These are phyloP conservation scores for Prunella vulgaris DNA, from an alignment of 257 asterid species.

Conservation along the genomic window DNA sequence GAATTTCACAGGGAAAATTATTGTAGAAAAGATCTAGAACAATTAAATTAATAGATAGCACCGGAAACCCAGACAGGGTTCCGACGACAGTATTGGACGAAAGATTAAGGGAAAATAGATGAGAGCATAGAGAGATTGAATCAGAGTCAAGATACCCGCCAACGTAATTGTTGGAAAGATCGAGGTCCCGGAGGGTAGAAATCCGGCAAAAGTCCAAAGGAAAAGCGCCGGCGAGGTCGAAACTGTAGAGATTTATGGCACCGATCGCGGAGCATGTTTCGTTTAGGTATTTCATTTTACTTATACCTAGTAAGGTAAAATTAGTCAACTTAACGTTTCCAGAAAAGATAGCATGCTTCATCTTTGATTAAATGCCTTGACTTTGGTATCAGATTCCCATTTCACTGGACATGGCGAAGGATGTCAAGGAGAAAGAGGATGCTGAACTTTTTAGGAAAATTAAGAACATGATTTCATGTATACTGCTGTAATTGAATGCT, in stretches of 20 bases:
- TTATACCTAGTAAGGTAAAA: slow-evolving; percentile 95
- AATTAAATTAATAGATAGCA: slow-evolving; percentile 40
- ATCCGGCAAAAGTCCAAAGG: too few relatives aligned
- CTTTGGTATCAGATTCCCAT: slow-evolving; percentile 74
- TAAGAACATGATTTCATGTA: slow-evolving; percentile 66
- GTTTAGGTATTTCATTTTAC: too few relatives aligned
- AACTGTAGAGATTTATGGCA: slow-evolving; percentile 41
- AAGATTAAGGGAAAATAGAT: slow-evolving; percentile 37
- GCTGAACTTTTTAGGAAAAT: slow-evolving; percentile 87
- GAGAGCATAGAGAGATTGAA: slow-evolving; percentile 61
- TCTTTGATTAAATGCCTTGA: slow-evolving; percentile 22
- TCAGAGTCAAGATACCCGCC: too few relatives aligned
- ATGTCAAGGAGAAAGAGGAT: slow-evolving; percentile 71
- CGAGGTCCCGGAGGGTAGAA: too few relatives aligned
- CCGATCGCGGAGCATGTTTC: too few relatives aligned
- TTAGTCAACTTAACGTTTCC: slow-evolving; percentile 16
- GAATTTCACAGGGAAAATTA: slow-evolving; percentile 68
- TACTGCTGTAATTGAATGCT: slow-evolving; percentile 88
- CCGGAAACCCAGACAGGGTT: slow-evolving; percentile 43
- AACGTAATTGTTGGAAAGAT: too few relatives aligned
- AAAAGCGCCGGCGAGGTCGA: slow-evolving; percentile 39
- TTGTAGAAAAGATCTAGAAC: too few relatives aligned
- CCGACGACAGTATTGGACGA: slow-evolving; percentile 63
- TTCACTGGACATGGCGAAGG: slow-evolving; percentile 98
- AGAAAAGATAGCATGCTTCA: slow-evolving; percentile 8